Evolutionary conservation across 192 early-diverging fungal genomes (phyloP), one percentile per base, ranked within the genome.

Genomic region (Pilobolus umbonatus): DNA sequence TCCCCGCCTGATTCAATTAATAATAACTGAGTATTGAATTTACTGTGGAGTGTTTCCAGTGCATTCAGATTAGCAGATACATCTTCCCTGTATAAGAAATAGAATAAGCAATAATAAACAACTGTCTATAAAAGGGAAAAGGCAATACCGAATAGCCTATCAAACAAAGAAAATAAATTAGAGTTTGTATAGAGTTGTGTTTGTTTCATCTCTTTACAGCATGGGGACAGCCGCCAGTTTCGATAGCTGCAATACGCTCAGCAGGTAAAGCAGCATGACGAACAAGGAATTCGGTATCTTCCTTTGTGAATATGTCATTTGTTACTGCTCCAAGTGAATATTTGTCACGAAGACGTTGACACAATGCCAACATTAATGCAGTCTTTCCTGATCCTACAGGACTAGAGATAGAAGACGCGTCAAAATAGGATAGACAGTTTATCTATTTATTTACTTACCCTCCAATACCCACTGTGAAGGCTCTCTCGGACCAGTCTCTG

Each of bases 321-420:
- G 95, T 98, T 8, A 98, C 93, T 39, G 89, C 90, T 22, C 87
- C 93, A 51, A 98, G 78, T 57, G 85, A 87, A 78, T 85, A 90
- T 51, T 75, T 73, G 35, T 90, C 87, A 59, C 89, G 85, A 30
- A 98, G 79, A 17, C 75, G 71, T 25, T 79, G 86, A 73, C 95
- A 98, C 19, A 98, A 81, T 42, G 88, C 89, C 36, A 95, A 78
- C 91, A 97, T 86, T 60, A 94, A 74, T 3, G 92, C 92, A 3
- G 92, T 96, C 74, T 97, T 97, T 65, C 95, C 95, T 17, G 89
- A 90, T 39, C 95, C 95, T 11, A 97, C 95, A 31, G 95, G 95
- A 15, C 90, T 88, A 71, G 25, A 14, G 26, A 54, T 19, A 15
- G 14, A 40, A 53, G 29, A 47, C 10, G 10, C 6, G 53, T 29